phyloP scores from a whole-genome alignment of 768 basidiomycete species.

The Mycena pura region DNA sequence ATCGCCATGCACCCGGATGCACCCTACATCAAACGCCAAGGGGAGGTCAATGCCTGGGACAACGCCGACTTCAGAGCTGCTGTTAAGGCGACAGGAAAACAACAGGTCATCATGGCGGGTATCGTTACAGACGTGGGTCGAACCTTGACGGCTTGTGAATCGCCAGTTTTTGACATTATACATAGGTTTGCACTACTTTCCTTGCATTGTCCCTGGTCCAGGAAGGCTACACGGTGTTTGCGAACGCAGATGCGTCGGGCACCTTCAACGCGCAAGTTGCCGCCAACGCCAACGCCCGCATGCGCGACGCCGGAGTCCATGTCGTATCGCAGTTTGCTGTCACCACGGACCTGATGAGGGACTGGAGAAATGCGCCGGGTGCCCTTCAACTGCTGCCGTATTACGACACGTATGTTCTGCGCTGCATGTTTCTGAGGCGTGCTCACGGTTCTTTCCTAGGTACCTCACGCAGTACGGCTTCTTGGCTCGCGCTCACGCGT shows the following conservation, averaged over 20 bases:
- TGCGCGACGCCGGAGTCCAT: conserved; percentile 54
- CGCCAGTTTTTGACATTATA: neutral
- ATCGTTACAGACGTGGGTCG: conserved; percentile 53
- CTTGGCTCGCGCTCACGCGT: conserved; percentile 39
- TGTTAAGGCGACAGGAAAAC: conserved; percentile 55
- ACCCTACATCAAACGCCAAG: conserved; percentile 51
- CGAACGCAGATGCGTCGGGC: conserved; percentile 56
- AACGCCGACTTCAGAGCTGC: conserved; percentile 54
- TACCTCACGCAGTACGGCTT: conserved; percentile 41
- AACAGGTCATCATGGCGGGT: conserved; percentile 55
- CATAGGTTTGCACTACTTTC: conserved; percentile 56
- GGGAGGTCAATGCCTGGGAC: conserved; percentile 61
- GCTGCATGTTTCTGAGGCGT: no score
- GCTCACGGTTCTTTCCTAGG: conserved; percentile 19
- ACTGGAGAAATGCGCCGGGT: conserved; percentile 57
- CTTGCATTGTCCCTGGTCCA: conserved; percentile 52
- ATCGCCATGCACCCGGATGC: conserved; percentile 52
- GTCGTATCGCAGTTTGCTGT: conserved; percentile 54
- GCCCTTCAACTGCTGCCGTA: conserved; percentile 48
- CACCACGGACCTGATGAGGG: conserved; percentile 53
- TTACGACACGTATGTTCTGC: conserved; percentile 48
- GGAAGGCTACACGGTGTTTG: conserved; percentile 55
- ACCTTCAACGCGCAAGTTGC: conserved; percentile 47
- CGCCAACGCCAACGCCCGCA: conserved; percentile 53
- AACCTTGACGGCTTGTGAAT: neutral